phyloP scores from a whole-genome alignment of 225 moss, liverwort and hornwort species.

The Takakia lepidozioides region DNA sequence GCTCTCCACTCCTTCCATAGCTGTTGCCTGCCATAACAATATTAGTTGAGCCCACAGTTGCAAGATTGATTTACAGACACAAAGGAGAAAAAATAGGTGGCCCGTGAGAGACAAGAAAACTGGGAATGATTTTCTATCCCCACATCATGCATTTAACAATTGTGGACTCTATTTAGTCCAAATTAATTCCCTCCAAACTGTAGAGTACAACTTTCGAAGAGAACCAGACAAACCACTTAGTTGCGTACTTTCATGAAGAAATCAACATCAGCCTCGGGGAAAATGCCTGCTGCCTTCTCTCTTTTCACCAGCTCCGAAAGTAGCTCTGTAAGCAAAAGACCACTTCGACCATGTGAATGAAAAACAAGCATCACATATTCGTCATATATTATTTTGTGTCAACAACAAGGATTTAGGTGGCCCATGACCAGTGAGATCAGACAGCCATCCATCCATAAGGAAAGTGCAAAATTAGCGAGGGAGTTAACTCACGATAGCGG shows the following conservation, averaged over 20 bases:
- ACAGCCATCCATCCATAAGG: background rate
- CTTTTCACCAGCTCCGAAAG: slow-evolving; percentile 18
- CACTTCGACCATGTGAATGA: background rate
- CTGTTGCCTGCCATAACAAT: slow-evolving; percentile 8
- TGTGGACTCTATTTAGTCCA: background rate
- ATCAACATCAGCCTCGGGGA: slow-evolving; percentile 28
- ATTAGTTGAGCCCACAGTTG: background rate
- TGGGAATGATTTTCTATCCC: too few species aligned
- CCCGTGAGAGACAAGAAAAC: too few species aligned
- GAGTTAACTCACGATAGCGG: slow-evolving; percentile 10
- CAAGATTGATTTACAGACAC: background rate
- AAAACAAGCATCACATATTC: too few species aligned
- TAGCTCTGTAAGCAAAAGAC: slow-evolving; percentile 7
- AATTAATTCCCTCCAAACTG: background rate
- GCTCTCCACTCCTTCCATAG: slow-evolving; percentile 8
- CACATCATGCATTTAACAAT: too few species aligned
- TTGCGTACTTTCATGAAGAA: slow-evolving; percentile 25
- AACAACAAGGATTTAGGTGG: background rate
- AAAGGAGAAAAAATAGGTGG: background rate
- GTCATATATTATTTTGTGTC: background rate
- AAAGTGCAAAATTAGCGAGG: background rate
- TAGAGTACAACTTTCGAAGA: background rate
- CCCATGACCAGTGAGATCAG: background rate
- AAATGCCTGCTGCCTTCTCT: slow-evolving; percentile 29
- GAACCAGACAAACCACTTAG: background rate